Evolutionary conservation across 1,284 basidiomycete species (phyloP).

Genomic region (Thelephora terrestris): DNA sequence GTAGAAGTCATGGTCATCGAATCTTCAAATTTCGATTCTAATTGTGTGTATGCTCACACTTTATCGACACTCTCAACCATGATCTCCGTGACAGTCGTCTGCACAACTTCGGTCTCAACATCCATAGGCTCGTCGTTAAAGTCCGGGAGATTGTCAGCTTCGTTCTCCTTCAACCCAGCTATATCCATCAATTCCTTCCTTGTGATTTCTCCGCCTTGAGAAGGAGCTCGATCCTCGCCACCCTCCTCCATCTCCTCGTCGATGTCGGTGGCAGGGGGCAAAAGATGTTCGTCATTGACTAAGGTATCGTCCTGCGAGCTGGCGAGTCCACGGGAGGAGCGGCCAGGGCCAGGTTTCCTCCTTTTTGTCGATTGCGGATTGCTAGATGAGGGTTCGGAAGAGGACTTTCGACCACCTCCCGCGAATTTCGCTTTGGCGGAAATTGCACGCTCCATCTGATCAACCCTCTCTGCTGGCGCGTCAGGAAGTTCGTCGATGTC

Average conservation of each 20-base stretch:
- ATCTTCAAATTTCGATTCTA: neutral
- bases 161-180: neutral
- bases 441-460: constrained; percentile 28
- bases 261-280: neutral
- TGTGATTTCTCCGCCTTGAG: neutral
- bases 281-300: neutral
- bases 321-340: neutral
- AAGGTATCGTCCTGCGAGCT: neutral
- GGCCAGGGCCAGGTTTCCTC: neutral
- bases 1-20: neutral
- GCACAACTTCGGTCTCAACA: neutral
- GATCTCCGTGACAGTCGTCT: neutral
- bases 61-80: neutral
- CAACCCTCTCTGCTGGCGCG: constrained; percentile 1
- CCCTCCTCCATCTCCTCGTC: no score
- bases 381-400: neutral
- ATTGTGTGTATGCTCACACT: neutral
- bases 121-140: neutral
- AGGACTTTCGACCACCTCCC: neutral
- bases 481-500: constrained; percentile 24
- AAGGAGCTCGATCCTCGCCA: neutral
- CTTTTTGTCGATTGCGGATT: no score
- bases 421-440: constrained; percentile 34
- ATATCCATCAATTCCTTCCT: neutral
- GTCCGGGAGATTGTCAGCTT: neutral